Evolutionary conservation across 768 basidiomycete species (phyloP), one percentile per base, ranked within the genome.

Genomic region (Mycena kentingensis): DNA sequence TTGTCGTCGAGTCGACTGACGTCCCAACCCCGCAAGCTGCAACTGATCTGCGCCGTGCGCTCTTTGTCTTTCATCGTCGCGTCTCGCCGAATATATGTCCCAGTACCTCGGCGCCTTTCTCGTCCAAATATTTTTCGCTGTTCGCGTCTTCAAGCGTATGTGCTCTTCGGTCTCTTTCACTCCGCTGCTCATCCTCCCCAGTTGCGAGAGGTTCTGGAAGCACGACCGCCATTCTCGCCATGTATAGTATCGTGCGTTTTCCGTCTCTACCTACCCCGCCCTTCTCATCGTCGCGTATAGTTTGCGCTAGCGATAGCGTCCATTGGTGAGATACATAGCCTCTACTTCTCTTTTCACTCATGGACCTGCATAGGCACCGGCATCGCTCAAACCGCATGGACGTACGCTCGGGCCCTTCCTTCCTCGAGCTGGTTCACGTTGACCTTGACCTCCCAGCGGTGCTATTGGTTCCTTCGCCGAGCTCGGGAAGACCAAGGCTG

Each of bases 101-200:
- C 41, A 58, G 56, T 58, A 53, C 31, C 46, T 57, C 24, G 44
- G 43, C 11, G 55, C 46, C 4, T 57, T 57, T 37, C n/a, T 31
- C 21, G 53, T 55, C 38, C 53, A 55, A 24, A 11, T 55, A 39
- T 55, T 43, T 41, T 52, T 52, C 21, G 51, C 44, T 2, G 46
- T 31, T 21, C 51, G 51, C 16, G 43, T 56, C n/a, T 24, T 42
- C 38, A 41, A 51, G 22, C 22, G 54, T 56, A 1, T 21, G 49
- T 31, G 8, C 18, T 42, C 41, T n/a, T 7, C 41, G n/a, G 10
- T 39, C 37, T 10, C 10, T 15, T 11, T 22, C n/a, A n/a, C n/a
- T n/a, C n/a, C n/a, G n/a, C n/a, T n/a, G n/a, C n/a, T n/a, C n/a
- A n/a, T n/a, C n/a, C n/a, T n/a, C n/a, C n/a, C n/a, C n/a, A n/a